Conservation (phyloP, 2,329 filamentous ascomycete genomes). For the Geosmithia flava region DNA sequence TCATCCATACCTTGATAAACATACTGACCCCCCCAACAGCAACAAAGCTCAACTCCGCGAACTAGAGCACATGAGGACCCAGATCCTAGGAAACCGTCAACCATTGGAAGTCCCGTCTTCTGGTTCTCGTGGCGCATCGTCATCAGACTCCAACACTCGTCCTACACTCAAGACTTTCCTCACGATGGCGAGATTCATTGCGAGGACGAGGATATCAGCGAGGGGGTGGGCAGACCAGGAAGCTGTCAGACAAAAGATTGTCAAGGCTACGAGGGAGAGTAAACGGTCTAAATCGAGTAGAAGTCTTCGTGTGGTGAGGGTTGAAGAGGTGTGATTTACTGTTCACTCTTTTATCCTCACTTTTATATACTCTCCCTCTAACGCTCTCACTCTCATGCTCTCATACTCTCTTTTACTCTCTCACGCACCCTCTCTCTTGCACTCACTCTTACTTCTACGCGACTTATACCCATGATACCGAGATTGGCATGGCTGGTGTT, state of each 20-base stretch:
- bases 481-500: too few species aligned
- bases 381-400: too few species aligned
- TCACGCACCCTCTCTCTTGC: too few species aligned
- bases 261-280: constrained; percentile 33
- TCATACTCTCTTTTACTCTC: too few species aligned
- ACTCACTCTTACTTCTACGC: too few species aligned
- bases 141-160: background rate
- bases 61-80: constrained; percentile 61
- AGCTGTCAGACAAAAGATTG: constrained; percentile 32
- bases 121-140: constrained; percentile 3
- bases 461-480: too few species aligned
- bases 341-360: too few species aligned
- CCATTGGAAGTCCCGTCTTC: constrained; percentile 16
- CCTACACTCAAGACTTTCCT: constrained; percentile 30
- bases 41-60: constrained; percentile 86
- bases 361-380: too few species aligned
- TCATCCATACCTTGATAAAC: background rate
- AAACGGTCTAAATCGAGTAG: constrained; percentile 29
- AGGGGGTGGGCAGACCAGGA: constrained; percentile 39
- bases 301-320: constrained; percentile 25
- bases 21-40: constrained; percentile 34
- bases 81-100: constrained; percentile 24
- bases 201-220: constrained; percentile 34
- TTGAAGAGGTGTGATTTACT: constrained; percentile 13
- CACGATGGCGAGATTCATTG: constrained; percentile 37